phyloP scores from a whole-genome alignment of 768 basidiomycete genomes.

The Tubosaeta sp. region DNA sequence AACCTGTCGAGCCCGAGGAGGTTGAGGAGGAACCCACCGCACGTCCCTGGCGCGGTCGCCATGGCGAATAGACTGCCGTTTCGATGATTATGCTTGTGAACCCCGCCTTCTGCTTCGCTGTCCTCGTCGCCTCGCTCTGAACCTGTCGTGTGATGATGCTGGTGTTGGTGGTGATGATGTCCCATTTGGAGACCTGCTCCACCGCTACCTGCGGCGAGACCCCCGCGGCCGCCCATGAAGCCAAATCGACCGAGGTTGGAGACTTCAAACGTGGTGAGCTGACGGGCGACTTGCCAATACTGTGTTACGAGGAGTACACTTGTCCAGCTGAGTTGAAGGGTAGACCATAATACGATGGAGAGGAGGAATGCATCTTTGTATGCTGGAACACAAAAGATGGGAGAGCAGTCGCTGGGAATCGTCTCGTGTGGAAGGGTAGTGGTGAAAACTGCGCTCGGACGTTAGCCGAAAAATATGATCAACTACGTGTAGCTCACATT shows the following conservation, averaged over 20 bases:
- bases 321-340: constrained; percentile 96
- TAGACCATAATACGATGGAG: constrained; percentile 77
- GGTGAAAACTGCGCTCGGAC: constrained; percentile 48
- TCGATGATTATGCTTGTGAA: constrained; percentile 43
- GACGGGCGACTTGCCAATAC: constrained; percentile 86
- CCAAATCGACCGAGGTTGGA: constrained; percentile 93
- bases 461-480: not conserved
- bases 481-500: constrained; percentile 51
- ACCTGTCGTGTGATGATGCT: constrained; percentile 22
- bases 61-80: constrained; percentile 36
- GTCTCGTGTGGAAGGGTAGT: constrained; percentile 24
- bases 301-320: constrained; percentile 80
- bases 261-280: constrained; percentile 96
- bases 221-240: constrained; percentile 92
- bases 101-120: constrained; percentile 28
- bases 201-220: constrained; percentile 51
- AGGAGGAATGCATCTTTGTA: constrained; percentile 81
- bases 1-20: constrained; percentile 92
- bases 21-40: constrained; percentile 72
- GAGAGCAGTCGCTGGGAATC: constrained; percentile 17
- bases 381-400: constrained; percentile 61
- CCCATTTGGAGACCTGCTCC: constrained; percentile 72
- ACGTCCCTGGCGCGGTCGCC: constrained; percentile 31
- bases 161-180: constrained; percentile 47
- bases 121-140: constrained; percentile 50